A percentile compares a stretch with the other conserved stretches of the same genome.
Evolutionary conservation across 2,329 filamentous ascomycete species (phyloP).

Genomic region (Paracamarosporium sp.): DNA sequence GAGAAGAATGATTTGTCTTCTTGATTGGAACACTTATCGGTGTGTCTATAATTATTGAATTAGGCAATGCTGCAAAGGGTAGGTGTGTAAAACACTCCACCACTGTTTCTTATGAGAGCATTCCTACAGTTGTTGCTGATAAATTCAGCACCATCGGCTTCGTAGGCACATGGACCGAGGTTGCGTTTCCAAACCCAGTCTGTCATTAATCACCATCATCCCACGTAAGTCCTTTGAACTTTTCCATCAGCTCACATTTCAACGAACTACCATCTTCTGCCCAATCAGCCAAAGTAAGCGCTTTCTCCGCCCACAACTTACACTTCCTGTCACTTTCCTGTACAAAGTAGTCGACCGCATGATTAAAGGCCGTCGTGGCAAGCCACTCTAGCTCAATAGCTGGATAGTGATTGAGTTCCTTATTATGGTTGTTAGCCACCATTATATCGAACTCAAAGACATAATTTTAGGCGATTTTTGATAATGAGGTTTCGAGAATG

Average conservation of each 20-base stretch:
- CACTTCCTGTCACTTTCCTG: conserved; percentile 61
- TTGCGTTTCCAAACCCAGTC: too few species aligned
- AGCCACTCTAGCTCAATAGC: conserved; percentile 77
- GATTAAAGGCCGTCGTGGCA: conserved; percentile 67
- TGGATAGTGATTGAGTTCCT: conserved; percentile 63
- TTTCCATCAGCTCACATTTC: conserved; percentile 44
- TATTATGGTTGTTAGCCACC: conserved; percentile 27
- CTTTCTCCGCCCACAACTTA: conserved; percentile 67
- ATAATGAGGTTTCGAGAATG: conserved; percentile 19
- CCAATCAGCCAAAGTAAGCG: conserved; percentile 67
- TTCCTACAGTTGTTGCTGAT: too few species aligned
- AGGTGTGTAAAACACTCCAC: too few species aligned
- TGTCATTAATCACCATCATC: conserved; percentile 7
- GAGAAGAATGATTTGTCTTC: too few species aligned
- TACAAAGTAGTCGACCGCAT: conserved; percentile 66
- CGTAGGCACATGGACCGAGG: too few species aligned
- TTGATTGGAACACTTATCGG: too few species aligned
- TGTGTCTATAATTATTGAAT: too few species aligned
- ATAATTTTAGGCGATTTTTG: conserved; percentile 23
- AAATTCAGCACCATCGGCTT: too few species aligned
- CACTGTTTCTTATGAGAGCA: too few species aligned
- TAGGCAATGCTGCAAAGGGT: too few species aligned
- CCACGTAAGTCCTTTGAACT: conserved; percentile 61
- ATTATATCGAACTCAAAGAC: conserved; percentile 4
- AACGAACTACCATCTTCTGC: conserved; percentile 57